A percentile compares a stretch with the other conserved stretches of the same genome.
Conservation (phyloP, 2,329 filamentous ascomycete genomes). For the Penicillium sp. region DNA sequence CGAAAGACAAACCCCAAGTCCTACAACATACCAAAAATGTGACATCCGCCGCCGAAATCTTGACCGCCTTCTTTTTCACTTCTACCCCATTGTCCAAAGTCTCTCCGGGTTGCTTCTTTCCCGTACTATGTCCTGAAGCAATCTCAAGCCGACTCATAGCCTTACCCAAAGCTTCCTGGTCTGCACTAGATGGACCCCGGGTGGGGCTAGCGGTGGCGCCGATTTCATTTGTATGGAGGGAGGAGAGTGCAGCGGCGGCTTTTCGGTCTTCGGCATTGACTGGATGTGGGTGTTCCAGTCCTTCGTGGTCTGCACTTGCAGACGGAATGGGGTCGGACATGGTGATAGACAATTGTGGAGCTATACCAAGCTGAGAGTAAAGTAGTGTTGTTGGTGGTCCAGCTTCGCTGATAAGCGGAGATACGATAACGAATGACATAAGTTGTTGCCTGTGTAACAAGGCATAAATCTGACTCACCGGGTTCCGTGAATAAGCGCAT, state of each 20-base stretch:
- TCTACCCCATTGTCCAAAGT: slow-evolving; percentile 32
- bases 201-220: slow-evolving; percentile 33
- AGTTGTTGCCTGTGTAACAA: background rate
- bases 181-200: slow-evolving; percentile 36
- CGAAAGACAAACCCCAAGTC: background rate
- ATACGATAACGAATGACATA: background rate
- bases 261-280: slow-evolving; percentile 53
- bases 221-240: slow-evolving; percentile 46
- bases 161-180: slow-evolving; percentile 52
- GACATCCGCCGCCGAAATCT: slow-evolving; percentile 49
- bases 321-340: slow-evolving; percentile 50
- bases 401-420: slow-evolving; percentile 14
- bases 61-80: slow-evolving; percentile 42
- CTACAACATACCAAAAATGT: slow-evolving; percentile 44
- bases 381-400: background rate
- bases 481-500: slow-evolving; percentile 21
- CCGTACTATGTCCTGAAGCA: slow-evolving; percentile 30
- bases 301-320: slow-evolving; percentile 36
- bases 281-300: slow-evolving; percentile 36
- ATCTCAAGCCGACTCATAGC: slow-evolving; percentile 53
- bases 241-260: slow-evolving; percentile 51
- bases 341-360: slow-evolving; percentile 2
- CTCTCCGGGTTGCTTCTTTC: slow-evolving; percentile 19
- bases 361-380: background rate
- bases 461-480: slow-evolving; percentile 19